A percentile compares a stretch with the other conserved stretches of the same genome.
Evolutionary conservation across 164 flowering plant genomes (phyloP).

Genomic region (Vitis cinerea): DNA sequence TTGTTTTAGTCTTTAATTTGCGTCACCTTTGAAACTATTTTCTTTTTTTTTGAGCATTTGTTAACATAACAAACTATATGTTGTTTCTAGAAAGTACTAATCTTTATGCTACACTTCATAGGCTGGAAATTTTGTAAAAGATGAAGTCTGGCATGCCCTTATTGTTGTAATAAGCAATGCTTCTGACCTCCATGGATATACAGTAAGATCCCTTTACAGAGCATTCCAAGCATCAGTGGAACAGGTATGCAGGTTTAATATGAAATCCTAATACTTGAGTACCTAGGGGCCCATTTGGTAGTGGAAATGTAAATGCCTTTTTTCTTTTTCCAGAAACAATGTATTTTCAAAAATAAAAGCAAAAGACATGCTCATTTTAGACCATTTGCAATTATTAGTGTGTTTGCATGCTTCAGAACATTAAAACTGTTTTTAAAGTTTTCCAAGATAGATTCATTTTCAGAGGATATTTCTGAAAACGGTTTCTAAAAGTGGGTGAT

Average conservation of each 20-base stretch:
- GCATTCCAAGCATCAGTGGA: slow-evolving; percentile 78
- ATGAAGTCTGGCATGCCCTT: slow-evolving; percentile 97
- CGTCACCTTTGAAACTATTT: no score
- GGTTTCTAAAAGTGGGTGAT: no score
- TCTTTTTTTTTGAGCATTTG: not conserved
- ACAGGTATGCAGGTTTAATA: slow-evolving; percentile 54
- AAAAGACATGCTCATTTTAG: no score
- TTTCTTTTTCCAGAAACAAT: not conserved
- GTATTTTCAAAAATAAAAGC: no score
- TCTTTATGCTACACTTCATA: slow-evolving; percentile 27
- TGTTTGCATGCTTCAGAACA: no score
- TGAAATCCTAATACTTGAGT: not conserved
- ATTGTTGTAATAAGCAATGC: slow-evolving; percentile 97
- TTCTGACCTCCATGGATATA: slow-evolving; percentile 87
- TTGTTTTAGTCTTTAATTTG: no score
- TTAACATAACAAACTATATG: not conserved
- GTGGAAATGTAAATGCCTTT: not conserved
- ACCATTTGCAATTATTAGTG: no score
- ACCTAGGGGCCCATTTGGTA: no score
- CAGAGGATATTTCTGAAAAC: no score
- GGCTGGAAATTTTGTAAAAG: slow-evolving; percentile 99
- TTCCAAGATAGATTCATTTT: no score
- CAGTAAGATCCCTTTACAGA: slow-evolving; percentile 82
- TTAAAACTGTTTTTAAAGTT: no score
- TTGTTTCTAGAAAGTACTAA: slow-evolving; percentile 16